These are phyloP conservation scores for Graphium sp. DNA, from an alignment of 2,329 filamentous ascomycete genomes.

Conservation along the genomic window DNA sequence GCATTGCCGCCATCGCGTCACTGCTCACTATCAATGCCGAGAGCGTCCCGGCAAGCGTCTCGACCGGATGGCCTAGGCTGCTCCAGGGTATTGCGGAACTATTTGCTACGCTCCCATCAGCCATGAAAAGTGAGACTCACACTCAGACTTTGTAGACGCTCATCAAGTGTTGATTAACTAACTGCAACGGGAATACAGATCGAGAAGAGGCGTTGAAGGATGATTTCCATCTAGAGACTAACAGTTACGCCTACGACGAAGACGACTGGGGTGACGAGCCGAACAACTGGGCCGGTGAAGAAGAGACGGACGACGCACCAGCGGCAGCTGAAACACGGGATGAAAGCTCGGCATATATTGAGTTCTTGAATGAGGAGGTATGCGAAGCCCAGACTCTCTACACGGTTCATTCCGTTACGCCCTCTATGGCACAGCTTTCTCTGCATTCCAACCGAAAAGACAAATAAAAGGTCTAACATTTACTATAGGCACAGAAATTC, in stretches of 20 bases:
- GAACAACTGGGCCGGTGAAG: slow-evolving; percentile 61
- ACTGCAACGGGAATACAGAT: too few species aligned
- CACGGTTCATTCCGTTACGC: slow-evolving; percentile 6
- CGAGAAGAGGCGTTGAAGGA: slow-evolving; percentile 86
- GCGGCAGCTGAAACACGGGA: slow-evolving; percentile 56
- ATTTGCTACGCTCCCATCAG: slow-evolving; percentile 79
- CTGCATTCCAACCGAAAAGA: too few species aligned
- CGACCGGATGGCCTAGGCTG: slow-evolving; percentile 85
- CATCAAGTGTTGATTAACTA: too few species aligned
- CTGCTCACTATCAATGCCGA: slow-evolving; percentile 65
- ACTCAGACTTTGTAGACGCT: too few species aligned
- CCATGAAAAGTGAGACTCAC: slow-evolving; percentile 55
- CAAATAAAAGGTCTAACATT: too few species aligned
- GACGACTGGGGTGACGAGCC: slow-evolving; percentile 77
- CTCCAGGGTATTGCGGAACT: slow-evolving; percentile 71
- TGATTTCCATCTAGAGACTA: slow-evolving; percentile 56
- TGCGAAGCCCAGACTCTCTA: slow-evolving; percentile 9
- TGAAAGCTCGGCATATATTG: slow-evolving; percentile 84
- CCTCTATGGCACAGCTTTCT: slow-evolving; percentile 6
- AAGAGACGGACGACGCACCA: slow-evolving; percentile 52
- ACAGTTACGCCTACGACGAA: slow-evolving; percentile 43
- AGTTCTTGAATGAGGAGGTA: slow-evolving; percentile 87
- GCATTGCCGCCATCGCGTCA: slow-evolving; percentile 80
- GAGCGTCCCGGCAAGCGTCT: slow-evolving; percentile 80
- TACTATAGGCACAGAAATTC: slow-evolving; percentile 63